Percentiles rank a stretch among this genome's conserved stretches.
Evolutionary conservation across 148 eudicot genomes (phyloP).

Genomic region (Chenopodium berlandieri): DNA sequence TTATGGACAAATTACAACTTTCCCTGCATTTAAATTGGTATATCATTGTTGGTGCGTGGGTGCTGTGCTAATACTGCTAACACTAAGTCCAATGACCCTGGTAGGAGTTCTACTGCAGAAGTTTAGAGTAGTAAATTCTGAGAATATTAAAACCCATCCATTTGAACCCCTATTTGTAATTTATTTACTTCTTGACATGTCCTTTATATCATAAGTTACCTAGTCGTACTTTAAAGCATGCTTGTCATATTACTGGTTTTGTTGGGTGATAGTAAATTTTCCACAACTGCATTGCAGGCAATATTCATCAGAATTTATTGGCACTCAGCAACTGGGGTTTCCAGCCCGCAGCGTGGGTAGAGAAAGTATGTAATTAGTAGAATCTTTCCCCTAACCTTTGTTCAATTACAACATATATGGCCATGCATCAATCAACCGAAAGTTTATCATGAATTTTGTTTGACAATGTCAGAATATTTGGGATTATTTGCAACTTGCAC

Average conservation of each 20-base stretch:
- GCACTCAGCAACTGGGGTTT: not conserved
- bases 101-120: not conserved
- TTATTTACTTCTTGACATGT: not conserved
- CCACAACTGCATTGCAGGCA: constrained; percentile 8
- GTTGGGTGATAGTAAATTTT: not conserved
- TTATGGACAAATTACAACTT: constrained; percentile 12
- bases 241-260: not conserved
- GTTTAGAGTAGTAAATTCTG: not conserved
- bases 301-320: not conserved
- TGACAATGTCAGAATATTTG: constrained; percentile 13
- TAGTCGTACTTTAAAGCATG: not conserved
- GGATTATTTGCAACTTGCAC: constrained; percentile 12
- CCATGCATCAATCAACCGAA: constrained; percentile 17
- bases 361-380: constrained; percentile 13
- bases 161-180: not conserved
- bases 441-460: not conserved
- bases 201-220: constrained; percentile 3
- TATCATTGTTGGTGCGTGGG: not conserved
- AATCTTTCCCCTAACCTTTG: not conserved
- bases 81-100: not conserved
- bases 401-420: not conserved
- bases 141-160: not conserved
- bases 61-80: not conserved
- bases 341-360: constrained; percentile 2
- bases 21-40: constrained; percentile 4